Conservation (phyloP, 345 rosid genomes). For the Eucalyptus globulus region DNA sequence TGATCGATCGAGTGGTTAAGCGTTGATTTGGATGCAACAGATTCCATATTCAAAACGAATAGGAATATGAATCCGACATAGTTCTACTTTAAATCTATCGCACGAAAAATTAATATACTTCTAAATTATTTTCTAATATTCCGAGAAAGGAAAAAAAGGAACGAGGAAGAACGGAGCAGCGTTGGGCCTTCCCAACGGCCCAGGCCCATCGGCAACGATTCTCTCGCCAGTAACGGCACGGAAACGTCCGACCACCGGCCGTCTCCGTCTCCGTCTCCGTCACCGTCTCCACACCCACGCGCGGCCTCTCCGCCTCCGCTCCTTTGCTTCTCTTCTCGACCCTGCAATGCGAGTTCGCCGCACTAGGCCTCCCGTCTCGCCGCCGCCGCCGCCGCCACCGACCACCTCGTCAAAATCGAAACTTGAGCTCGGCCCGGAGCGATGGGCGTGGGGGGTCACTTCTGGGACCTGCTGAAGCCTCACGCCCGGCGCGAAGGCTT, state of each 20-base stretch:
- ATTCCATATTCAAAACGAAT: no score
- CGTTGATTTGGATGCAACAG: no score
- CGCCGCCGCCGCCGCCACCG: neutral
- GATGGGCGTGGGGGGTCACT: slow-evolving; percentile 89
- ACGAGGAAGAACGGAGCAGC: neutral
- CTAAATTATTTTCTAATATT: neutral
- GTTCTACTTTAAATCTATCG: neutral
- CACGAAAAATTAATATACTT: neutral
- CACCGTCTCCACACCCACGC: neutral
- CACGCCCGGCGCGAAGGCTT: slow-evolving; percentile 36
- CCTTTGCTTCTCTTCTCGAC: neutral
- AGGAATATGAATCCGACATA: neutral
- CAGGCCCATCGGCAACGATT: neutral
- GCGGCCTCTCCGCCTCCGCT: neutral
- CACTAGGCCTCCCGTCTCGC: neutral
- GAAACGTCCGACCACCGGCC: neutral
- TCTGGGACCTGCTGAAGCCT: slow-evolving; percentile 85
- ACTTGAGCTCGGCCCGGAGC: neutral
- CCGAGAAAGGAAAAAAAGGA: neutral
- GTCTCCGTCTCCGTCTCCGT: neutral
- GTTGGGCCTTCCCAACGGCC: neutral
- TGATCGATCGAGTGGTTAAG: no score
- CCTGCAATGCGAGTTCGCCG: neutral
- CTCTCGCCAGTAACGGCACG: neutral
- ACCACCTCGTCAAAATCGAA: neutral